Conservation (phyloP, 306 rosid genomes). For the Vigna unguiculata region DNA sequence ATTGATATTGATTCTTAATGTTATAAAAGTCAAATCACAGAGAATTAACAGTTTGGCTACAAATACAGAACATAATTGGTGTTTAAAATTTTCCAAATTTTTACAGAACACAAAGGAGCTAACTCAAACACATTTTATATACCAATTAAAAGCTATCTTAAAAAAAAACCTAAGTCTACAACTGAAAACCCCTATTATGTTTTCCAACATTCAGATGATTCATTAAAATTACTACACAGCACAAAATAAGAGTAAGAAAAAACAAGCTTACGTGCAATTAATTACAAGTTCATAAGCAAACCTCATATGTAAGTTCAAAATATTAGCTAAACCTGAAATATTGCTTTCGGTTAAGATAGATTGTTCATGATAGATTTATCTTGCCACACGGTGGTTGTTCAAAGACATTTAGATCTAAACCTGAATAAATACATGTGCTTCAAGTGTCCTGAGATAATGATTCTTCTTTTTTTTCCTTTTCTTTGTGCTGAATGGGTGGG, state of each 20-base stretch:
- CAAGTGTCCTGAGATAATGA: neutral
- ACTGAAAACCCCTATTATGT: neutral
- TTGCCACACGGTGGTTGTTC: conserved; percentile 12
- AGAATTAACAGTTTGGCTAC: neutral
- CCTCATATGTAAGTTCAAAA: conserved; percentile 29
- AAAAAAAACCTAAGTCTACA: conserved; percentile 24
- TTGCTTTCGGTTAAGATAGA: conserved; percentile 1
- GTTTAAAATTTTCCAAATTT: conserved; percentile 15
- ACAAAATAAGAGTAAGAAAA: conserved; percentile 26
- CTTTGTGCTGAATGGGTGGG: neutral
- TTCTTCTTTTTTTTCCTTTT: neutral
- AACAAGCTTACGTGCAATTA: conserved; percentile 22
- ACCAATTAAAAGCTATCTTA: conserved; percentile 28
- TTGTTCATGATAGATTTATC: neutral
- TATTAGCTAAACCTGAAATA: conserved; percentile 10
- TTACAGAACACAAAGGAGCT: conserved; percentile 4
- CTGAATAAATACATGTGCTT: conserved; percentile 6
- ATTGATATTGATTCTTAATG: conserved; percentile 11
- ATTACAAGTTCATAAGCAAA: conserved; percentile 1
- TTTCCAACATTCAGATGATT: conserved; percentile 14
- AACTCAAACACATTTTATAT: conserved; percentile 7
- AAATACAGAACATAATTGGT: neutral
- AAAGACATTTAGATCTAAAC: conserved; percentile 8
- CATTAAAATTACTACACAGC: conserved; percentile 16
- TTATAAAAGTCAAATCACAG: conserved; percentile 15